Conservation (phyloP, 768 basidiomycete genomes). For the Pholiota molesta region DNA sequence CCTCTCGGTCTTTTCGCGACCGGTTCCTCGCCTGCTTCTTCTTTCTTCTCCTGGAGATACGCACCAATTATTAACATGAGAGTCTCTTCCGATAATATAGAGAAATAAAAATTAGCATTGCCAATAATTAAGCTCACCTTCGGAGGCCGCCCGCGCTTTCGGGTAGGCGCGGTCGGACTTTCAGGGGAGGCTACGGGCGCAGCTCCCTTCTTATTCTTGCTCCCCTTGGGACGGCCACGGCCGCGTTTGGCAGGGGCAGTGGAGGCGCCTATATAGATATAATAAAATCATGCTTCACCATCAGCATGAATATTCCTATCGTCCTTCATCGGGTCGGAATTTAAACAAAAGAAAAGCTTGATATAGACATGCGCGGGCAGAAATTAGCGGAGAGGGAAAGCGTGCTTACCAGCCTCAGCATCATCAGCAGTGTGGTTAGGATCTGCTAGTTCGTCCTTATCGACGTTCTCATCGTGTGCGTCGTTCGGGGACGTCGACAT, state of each 20-base stretch:
- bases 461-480: slow-evolving; percentile 53
- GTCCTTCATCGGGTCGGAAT: slow-evolving; percentile 26
- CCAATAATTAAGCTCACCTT: slow-evolving; percentile 47
- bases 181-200: slow-evolving; percentile 34
- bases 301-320: slow-evolving; percentile 24
- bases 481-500: slow-evolving; percentile 68
- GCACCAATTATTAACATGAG: slow-evolving; percentile 15
- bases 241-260: slow-evolving; percentile 66
- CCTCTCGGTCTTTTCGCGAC: slow-evolving; percentile 71
- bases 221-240: slow-evolving; percentile 88
- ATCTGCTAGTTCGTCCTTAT: slow-evolving; percentile 65
- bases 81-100: slow-evolving; percentile 9
- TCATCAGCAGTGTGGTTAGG: slow-evolving; percentile 38
- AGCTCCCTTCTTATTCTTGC: slow-evolving; percentile 65
- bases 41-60: slow-evolving; percentile 43
- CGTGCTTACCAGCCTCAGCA: slow-evolving; percentile 41
- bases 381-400: slow-evolving; percentile 29
- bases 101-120: slow-evolving; percentile 9
- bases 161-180: slow-evolving; percentile 37
- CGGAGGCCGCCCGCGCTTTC: slow-evolving; percentile 70
- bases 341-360: slow-evolving; percentile 22
- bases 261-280: slow-evolving; percentile 40
- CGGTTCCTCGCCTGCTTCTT: slow-evolving; percentile 49
- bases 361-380: slow-evolving; percentile 27
- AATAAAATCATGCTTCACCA: slow-evolving; percentile 22